phyloP scores from a whole-genome alignment of 164 flowering plant genomes.

The Aristolochia contorta region DNA sequence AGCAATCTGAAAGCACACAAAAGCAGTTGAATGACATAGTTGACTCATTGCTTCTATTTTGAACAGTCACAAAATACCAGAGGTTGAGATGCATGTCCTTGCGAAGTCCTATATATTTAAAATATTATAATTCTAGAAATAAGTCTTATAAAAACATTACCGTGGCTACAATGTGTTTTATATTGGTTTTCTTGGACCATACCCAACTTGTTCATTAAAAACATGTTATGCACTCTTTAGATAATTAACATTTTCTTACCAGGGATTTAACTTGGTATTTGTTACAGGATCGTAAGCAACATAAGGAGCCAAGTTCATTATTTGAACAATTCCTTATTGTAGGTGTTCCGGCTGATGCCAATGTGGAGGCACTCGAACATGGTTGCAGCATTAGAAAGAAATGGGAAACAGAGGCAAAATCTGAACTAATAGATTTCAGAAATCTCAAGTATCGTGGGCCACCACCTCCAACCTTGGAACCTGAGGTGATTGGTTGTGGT shows the following conservation, averaged over 20 bases:
- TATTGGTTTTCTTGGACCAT: too few relatives aligned
- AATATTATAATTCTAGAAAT: too few relatives aligned
- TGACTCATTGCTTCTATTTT: too few relatives aligned
- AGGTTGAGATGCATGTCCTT: too few relatives aligned
- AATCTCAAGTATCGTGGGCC: constrained; percentile 31
- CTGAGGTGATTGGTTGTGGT: constrained; percentile 46
- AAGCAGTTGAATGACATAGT: too few relatives aligned
- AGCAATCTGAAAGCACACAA: too few relatives aligned
- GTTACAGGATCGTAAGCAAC: constrained; percentile 46
- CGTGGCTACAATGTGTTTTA: too few relatives aligned
- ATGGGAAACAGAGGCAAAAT: constrained; percentile 55
- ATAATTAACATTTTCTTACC: neutral
- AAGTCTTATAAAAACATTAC: too few relatives aligned
- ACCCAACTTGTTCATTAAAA: too few relatives aligned
- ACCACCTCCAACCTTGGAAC: constrained; percentile 56
- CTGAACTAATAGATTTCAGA: constrained; percentile 34
- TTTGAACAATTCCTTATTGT: constrained; percentile 85
- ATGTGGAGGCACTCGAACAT: constrained; percentile 65
- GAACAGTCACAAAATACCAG: too few relatives aligned
- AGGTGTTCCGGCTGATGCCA: constrained; percentile 78
- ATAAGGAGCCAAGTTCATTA: constrained; percentile 61
- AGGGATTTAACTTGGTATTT: constrained; percentile 11
- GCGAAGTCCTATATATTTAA: too few relatives aligned
- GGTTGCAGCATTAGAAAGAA: constrained; percentile 68
- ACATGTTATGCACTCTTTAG: too few relatives aligned